These are phyloP conservation scores for Lentinula boryana DNA, from an alignment of 768 basidiomycete species.

Conservation along the genomic window DNA sequence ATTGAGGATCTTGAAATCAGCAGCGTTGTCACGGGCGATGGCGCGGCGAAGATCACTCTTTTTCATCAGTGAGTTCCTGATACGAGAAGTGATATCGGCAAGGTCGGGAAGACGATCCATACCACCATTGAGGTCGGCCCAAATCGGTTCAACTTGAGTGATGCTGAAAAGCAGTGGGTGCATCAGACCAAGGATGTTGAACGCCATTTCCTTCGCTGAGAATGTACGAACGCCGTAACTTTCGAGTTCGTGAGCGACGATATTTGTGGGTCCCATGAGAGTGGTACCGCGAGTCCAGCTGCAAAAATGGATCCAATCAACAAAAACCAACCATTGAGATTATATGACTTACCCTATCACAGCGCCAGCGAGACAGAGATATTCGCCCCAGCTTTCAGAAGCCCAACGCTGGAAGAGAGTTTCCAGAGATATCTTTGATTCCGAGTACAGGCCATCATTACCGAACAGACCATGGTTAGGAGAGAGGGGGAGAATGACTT, in stretches of 20 bases:
- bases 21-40: conserved; percentile 87
- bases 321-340: background rate
- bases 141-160: conserved; percentile 98
- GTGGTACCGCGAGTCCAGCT: conserved; percentile 99
- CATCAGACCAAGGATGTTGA: conserved; percentile 99
- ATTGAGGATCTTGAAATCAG: conserved; percentile 90
- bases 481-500: conserved; percentile 95
- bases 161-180: conserved; percentile 99
- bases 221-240: conserved; percentile 92
- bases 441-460: conserved; percentile 95
- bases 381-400: conserved; percentile 99
- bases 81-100: conserved; percentile 84
- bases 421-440: conserved; percentile 97
- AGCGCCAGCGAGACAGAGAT: conserved; percentile 94
- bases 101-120: conserved; percentile 97
- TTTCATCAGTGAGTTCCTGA: conserved; percentile 73
- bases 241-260: conserved; percentile 91
- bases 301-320: conserved; percentile 9
- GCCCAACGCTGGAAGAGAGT: conserved; percentile 98
- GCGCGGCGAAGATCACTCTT: conserved; percentile 92
- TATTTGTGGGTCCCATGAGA: conserved; percentile 93
- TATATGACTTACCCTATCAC: conserved; percentile 78
- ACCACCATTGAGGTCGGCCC: conserved; percentile 97
- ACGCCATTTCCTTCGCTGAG: conserved; percentile 99
- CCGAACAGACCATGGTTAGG: conserved; percentile 98